Evolutionary conservation across 805 yeast genomes (phyloP).

Genomic region (Ogataea dorogensis): DNA sequence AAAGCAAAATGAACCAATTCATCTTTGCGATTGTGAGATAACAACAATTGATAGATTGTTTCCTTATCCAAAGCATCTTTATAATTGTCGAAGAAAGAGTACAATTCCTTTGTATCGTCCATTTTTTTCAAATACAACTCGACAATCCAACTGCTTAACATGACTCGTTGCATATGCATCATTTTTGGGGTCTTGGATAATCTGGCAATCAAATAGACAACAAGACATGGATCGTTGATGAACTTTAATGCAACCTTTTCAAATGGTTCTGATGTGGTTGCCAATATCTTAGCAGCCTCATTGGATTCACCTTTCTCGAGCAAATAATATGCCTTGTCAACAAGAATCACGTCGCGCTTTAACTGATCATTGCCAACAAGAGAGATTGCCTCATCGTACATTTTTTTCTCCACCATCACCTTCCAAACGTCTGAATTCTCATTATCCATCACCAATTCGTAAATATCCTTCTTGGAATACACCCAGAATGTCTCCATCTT

Average conservation of each 20-base stretch:
- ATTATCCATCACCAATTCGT: conserved; percentile 66
- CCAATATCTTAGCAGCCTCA: conserved; percentile 58
- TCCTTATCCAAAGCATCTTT: conserved; percentile 54
- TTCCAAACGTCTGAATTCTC: conserved; percentile 80
- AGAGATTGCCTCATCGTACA: conserved; percentile 65
- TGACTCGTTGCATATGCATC: conserved; percentile 43
- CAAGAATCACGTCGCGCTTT: conserved; percentile 48
- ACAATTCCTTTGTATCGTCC: conserved; percentile 43
- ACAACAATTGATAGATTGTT: conserved; percentile 70
- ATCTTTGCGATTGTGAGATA: conserved; percentile 60
- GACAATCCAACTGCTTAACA: conserved; percentile 65
- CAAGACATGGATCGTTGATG: conserved; percentile 44
- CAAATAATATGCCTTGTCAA: conserved; percentile 53
- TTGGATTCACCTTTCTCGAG: conserved; percentile 30
- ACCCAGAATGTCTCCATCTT: conserved; percentile 70
- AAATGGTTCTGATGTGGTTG: conserved; percentile 61
- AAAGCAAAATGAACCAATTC: conserved; percentile 69
- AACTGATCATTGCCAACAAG: conserved; percentile 35
- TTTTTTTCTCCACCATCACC: conserved; percentile 45
- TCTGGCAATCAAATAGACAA: conserved; percentile 45
- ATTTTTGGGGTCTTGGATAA: conserved; percentile 33
- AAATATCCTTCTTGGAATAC: conserved; percentile 56
- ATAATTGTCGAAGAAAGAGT: conserved; percentile 50
- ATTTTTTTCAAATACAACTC: conserved; percentile 53
- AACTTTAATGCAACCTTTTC: conserved; percentile 65